Evolutionary conservation across 2,329 filamentous ascomycete species (phyloP), one percentile per base, ranked within the genome.

Genomic region (Microdochium paspali): DNA sequence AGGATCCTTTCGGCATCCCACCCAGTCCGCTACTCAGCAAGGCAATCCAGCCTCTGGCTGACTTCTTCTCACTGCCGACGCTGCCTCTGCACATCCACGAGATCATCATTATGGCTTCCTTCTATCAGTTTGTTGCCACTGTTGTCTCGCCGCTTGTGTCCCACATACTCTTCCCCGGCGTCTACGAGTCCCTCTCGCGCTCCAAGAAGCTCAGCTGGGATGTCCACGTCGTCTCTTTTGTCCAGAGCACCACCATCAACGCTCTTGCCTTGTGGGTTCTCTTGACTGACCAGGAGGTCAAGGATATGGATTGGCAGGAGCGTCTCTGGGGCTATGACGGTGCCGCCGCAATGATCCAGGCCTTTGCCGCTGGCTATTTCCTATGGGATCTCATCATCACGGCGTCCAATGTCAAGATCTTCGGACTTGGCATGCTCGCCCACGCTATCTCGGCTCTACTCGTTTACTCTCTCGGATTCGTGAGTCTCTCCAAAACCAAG

Each of bases 221-320:
- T 63, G 84, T 89, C 23, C 88, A 91, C 61, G 82, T 91, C 47
- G 87, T 93, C 26, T 90, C 85, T n/a, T 76, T 93, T 55, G 72
- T 87, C 48, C 88, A 94, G 73, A 84, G 82, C 61, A 70, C 74
- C 26, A 67, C 88, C 47, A 87, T 94, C 67, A 88, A 84, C 63
- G 62, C 56, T 44, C 67, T 90, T 26, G 85, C 86, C n/a, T 66
- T 93, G 15, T 90, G 81, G 76, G 77, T 87, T 48, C 86, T 90
- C 66, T 72, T 71, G 47, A 66, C 61, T 39, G 87, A 93, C 63
- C 69, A 81, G 35, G 85, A 90, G 63, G 76, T 87, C 50, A 70
- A 66, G 55, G 67, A 68, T 44, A 87, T 88, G 79, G 70, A 78
- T 57, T 80, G 76, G 69, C 72, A 82, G 57, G 80, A 82, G 60